phyloP scores from a whole-genome alignment of 257 asterid genomes.

The Rehmannia glutinosa region DNA sequence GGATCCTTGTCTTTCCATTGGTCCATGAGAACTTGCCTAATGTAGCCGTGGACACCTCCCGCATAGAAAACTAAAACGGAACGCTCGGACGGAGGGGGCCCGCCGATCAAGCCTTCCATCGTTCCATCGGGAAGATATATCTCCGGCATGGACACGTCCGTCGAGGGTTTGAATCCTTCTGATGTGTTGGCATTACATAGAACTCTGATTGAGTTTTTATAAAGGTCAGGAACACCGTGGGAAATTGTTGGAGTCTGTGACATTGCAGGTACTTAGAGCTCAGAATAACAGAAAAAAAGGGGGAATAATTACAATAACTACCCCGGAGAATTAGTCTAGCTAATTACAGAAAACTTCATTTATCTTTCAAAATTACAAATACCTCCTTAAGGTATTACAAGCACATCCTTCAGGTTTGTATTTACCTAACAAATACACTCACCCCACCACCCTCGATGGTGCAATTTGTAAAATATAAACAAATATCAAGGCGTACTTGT shows the following conservation, averaged over 20 bases:
- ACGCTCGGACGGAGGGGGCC: conserved; percentile 39
- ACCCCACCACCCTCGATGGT: no score
- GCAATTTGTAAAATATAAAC: no score
- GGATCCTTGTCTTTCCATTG: conserved; percentile 41
- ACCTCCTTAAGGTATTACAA: no score
- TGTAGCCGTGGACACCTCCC: conserved; percentile 53
- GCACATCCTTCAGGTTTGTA: no score
- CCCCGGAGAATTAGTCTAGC: not conserved
- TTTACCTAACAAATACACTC: no score
- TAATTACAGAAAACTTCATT: not conserved
- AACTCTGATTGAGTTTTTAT: conserved; percentile 50
- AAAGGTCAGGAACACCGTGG: conserved; percentile 22
- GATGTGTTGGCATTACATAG: conserved; percentile 58
- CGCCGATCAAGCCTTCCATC: conserved; percentile 48
- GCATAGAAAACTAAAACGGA: conserved; percentile 45
- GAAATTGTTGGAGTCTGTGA: conserved; percentile 49
- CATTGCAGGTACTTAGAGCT: not conserved
- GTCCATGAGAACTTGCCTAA: conserved; percentile 48
- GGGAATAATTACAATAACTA: not conserved
- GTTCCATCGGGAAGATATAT: conserved; percentile 49
- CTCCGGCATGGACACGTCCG: conserved; percentile 56
- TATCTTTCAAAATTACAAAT: not conserved
- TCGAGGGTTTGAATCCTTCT: conserved; percentile 48
- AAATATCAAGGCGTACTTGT: no score
- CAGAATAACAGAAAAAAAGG: not conserved